phyloP scores from a whole-genome alignment of 257 asterid genomes.

The Ilex asprella region DNA sequence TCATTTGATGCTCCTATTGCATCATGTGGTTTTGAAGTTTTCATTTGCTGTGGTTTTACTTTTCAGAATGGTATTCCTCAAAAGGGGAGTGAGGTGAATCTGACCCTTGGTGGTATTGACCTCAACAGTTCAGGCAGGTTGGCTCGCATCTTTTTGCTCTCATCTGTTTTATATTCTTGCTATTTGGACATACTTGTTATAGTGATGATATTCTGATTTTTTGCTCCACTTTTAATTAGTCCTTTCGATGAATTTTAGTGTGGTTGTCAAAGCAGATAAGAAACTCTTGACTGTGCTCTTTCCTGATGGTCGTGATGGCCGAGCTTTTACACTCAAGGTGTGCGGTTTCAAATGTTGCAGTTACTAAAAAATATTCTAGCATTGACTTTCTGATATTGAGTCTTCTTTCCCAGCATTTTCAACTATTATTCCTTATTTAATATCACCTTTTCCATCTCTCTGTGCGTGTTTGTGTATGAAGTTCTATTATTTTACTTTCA shows the following conservation, averaged over 20 bases:
- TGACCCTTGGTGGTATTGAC: slow-evolving; percentile 99
- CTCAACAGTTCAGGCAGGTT: slow-evolving; percentile 99
- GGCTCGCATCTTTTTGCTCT: slow-evolving; percentile 26
- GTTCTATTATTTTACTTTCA: background rate
- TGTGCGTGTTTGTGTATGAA: too few species aligned
- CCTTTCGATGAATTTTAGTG: slow-evolving; percentile 48
- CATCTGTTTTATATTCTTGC: background rate
- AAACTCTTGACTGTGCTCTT: slow-evolving; percentile 86
- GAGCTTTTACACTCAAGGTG: slow-evolving; percentile 99
- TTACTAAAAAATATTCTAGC: background rate
- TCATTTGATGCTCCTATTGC: too few species aligned
- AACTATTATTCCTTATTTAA: background rate
- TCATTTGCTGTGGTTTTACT: background rate
- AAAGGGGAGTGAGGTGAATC: slow-evolving; percentile 79
- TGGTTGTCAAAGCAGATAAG: slow-evolving; percentile 97
- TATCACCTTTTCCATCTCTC: background rate
- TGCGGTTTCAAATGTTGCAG: slow-evolving; percentile 13
- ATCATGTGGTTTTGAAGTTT: too few species aligned
- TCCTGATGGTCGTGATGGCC: slow-evolving; percentile 95
- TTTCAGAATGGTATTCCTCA: slow-evolving; percentile 69
- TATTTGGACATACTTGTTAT: slow-evolving; percentile 6
- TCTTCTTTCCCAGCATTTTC: background rate
- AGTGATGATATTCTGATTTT: background rate
- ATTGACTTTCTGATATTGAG: background rate
- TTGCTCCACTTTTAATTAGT: background rate